Base-by-base conservation (phyloP, 441 rosid species). In the Hypseocharis bilobata region DNA sequence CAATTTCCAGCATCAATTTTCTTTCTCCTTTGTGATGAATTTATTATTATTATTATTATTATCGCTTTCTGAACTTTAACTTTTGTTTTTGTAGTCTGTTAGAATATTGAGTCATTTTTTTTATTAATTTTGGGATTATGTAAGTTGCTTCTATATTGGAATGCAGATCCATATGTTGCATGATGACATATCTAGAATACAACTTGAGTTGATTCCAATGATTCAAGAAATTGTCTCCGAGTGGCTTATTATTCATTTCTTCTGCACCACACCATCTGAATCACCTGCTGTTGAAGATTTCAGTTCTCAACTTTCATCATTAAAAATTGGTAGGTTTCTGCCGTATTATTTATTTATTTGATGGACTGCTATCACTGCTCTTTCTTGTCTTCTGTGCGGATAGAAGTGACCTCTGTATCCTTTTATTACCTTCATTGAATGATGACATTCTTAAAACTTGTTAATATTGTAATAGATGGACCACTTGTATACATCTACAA, bases 181-280 rank as follows among this genome's bases (percentile, higher is more conserved):
- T 70, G 82, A 81, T 76, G 96, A 86, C 72, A 76, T 84, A 70
- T 81, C 82, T 52, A 89, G 82, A 81, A 79, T 91, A 73, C 93
- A 86, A 72, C 84, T 85, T 72, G 96, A 94, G 71, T 79, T 94
- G 73, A 78, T 94, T 69, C 98, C 96, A 11, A 83, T 94, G 94
- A 80, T 91, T 82, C 94, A 91, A 73, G 97, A 89, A 32, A 80
- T 81, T 73, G 78, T 86, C 72, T 83, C 79, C 60, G 96, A 91
- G 84, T 94, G 99, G 99, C 74, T 85, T 66, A 83, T 86, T 56
- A 83, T 94, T 72, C 81, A 85, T 66, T 88, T 88, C 74, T 75
- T 88, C 68, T 74, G 84, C 64, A 82, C 86, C 47, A 85, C 89
- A 61, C 88, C 99, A 63, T 86, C 94, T 54, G 89, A 91, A 74